Percentiles rank a stretch among this genome's conserved stretches.
Conservation (phyloP, 1,284 basidiomycete genomes). For the Cutaneotrichosporon arboriforme region DNA sequence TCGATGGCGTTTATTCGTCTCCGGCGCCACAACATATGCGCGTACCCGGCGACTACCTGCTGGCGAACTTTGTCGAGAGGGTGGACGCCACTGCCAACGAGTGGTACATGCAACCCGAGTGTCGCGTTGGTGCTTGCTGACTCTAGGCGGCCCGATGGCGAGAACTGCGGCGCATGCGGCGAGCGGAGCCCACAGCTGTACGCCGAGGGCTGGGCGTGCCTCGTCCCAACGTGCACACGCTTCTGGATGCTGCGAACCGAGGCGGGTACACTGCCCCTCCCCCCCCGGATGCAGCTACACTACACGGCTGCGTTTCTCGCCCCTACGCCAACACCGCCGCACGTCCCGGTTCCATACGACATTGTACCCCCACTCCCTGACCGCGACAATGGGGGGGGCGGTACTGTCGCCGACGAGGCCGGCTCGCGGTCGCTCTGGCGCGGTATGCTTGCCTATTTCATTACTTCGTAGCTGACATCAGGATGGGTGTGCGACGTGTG, state of each 20-base stretch:
- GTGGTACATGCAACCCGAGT: background rate
- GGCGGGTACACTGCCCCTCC: conserved; percentile 25
- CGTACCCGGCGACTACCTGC: background rate
- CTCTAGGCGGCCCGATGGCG: background rate
- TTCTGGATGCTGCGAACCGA: conserved; percentile 36
- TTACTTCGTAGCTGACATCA: conserved; percentile 8
- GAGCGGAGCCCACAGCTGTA: conserved; percentile 23
- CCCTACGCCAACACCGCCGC: conserved; percentile 9
- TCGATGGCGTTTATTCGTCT: background rate
- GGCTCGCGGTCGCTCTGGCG: conserved; percentile 26
- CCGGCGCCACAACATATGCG: background rate
- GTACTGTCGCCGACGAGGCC: conserved; percentile 5
- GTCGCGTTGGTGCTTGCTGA: background rate
- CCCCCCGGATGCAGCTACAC: conserved; percentile 26
- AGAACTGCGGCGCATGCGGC: conserved; percentile 20
- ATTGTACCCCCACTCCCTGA: conserved; percentile 24
- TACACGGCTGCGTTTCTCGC: conserved; percentile 24
- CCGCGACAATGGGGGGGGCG: background rate
- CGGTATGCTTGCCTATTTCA: conserved; percentile 22
- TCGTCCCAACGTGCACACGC: conserved; percentile 23
- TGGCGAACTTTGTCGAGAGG: background rate
- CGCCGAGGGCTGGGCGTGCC: conserved; percentile 34
- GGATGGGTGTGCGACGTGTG: conserved; percentile 39
- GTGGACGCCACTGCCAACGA: too few species aligned
- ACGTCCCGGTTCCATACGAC: conserved; percentile 21